Evolutionary conservation across 139 green algal genomes (phyloP), one percentile per base, ranked within the genome.

Genomic region (Volvox reticuliferus): DNA sequence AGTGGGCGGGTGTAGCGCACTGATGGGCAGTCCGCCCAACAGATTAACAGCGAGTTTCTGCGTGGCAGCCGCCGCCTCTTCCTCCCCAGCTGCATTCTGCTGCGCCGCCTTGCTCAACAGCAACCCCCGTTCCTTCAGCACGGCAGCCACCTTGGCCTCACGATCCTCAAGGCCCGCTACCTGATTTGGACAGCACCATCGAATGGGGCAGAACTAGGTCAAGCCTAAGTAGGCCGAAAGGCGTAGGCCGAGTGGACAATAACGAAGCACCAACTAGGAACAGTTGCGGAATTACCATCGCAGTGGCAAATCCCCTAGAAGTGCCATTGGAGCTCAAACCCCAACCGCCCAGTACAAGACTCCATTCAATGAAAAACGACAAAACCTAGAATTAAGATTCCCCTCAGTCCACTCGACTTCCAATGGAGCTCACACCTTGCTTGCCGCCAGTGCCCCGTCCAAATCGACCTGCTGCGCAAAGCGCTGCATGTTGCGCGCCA

Each of bases 401-500:
- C n/a, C n/a, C 44, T 55, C 44, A 9, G 44, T 55, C 9, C 44
- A 55, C 44, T 55, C 44, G 44, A 9, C 9, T 55, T 55, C n/a
- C 44, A 55, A 55, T 5, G 44, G 44, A 14, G 44, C 44, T 73
- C 81, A 2, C 61, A 93, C 89, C 92, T 92, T 55, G 21, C 79
- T 73, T 14, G 91, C 89, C 13, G 55, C 84, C 73, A 86, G 65
- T 17, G 88, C 90, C 6, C 50, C 55, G 6, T 91, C 89, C 30
- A 86, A 19, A 79, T 93, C 89, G 69, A 95, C 82, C 86, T 91
- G 87, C 90, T 95, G 93, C 24, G 91, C 82, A 62, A 97, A 94
- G 50, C 93, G 92, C 75, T 95, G 79, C 0, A 93, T 93, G 91
- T 99, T 99, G 62, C 93, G 85, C 0, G 95, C 95, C 61, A 99